These are phyloP conservation scores for Suillus hirtellus DNA, from an alignment of 768 basidiomycete genomes.

Conservation along the genomic window DNA sequence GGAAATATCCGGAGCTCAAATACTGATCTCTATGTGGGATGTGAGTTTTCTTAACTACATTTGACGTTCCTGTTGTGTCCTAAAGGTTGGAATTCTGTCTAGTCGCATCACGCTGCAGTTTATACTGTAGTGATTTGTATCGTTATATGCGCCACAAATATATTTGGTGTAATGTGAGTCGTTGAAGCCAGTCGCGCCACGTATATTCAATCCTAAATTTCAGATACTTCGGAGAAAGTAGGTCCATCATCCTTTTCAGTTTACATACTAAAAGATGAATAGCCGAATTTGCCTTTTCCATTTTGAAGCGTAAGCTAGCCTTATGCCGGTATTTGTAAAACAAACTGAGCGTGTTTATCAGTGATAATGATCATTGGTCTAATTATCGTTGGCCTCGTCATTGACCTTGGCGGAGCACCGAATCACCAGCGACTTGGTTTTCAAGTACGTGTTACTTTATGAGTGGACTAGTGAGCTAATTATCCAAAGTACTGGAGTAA, in stretches of 20 bases:
- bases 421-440: slow-evolving; percentile 60
- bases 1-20: slow-evolving; percentile 70
- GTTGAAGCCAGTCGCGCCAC: background rate
- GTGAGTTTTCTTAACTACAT: slow-evolving; percentile 33
- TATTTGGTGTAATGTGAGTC: slow-evolving; percentile 63
- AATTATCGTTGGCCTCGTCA: slow-evolving; percentile 61
- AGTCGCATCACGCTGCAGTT: slow-evolving; percentile 50
- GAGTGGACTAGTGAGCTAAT: background rate
- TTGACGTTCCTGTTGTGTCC: slow-evolving; percentile 1
- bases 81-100: background rate
- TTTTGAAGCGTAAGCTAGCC: slow-evolving; percentile 53
- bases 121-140: slow-evolving; percentile 62
- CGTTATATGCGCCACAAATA: slow-evolving; percentile 58
- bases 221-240: slow-evolving; percentile 68
- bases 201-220: slow-evolving; percentile 4
- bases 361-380: slow-evolving; percentile 61
- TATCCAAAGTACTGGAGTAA: slow-evolving; percentile 43
- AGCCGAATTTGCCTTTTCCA: slow-evolving; percentile 69
- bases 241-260: slow-evolving; percentile 12
- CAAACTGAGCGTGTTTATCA: slow-evolving; percentile 23
- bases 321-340: background rate
- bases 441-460: slow-evolving; percentile 39
- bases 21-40: slow-evolving; percentile 78
- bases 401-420: slow-evolving; percentile 71
- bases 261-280: background rate